phyloP scores from a whole-genome alignment of 2,329 filamentous ascomycete genomes.

The Dactylellina leptospora region DNA sequence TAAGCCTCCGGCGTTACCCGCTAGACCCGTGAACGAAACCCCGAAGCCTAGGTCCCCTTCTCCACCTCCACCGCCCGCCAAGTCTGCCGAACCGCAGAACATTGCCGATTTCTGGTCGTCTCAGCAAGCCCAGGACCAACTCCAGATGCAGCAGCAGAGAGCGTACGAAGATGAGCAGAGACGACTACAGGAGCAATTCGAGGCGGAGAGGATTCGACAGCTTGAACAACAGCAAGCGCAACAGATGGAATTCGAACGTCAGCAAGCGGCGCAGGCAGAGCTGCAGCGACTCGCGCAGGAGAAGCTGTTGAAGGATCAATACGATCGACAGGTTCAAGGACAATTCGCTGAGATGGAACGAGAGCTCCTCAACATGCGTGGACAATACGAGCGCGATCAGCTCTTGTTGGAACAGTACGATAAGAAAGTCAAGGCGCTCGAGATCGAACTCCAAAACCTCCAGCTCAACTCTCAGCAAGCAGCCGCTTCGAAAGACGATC shows the following conservation, averaged over 20 bases:
- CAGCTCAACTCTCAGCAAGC: constrained; percentile 86
- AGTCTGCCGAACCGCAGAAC: constrained; percentile 84
- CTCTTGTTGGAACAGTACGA: constrained; percentile 97
- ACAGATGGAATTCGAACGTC: constrained; percentile 94
- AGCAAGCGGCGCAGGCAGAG: constrained; percentile 85
- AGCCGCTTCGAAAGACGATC: constrained; percentile 87
- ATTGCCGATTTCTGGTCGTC: constrained; percentile 99
- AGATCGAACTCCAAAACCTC: constrained; percentile 83
- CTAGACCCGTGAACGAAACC: constrained; percentile 75
- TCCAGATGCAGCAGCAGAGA: constrained; percentile 81
- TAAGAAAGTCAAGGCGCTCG: constrained; percentile 85
- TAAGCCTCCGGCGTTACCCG: constrained; percentile 80
- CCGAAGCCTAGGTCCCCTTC: constrained; percentile 75
- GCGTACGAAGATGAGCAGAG: constrained; percentile 95
- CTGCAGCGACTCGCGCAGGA: constrained; percentile 92
- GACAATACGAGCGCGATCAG: constrained; percentile 97
- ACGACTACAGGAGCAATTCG: constrained; percentile 84
- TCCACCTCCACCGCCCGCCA: constrained; percentile 72
- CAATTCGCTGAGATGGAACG: constrained; percentile 94
- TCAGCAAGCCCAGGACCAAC: constrained; percentile 65
- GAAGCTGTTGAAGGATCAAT: constrained; percentile 85
- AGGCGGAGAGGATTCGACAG: constrained; percentile 80
- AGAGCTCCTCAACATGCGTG: constrained; percentile 91
- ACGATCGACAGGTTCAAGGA: constrained; percentile 91
- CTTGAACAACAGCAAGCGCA: constrained; percentile 83